phyloP scores from a whole-genome alignment of 805 yeast species.

The Cyberlindnera saturnus region DNA sequence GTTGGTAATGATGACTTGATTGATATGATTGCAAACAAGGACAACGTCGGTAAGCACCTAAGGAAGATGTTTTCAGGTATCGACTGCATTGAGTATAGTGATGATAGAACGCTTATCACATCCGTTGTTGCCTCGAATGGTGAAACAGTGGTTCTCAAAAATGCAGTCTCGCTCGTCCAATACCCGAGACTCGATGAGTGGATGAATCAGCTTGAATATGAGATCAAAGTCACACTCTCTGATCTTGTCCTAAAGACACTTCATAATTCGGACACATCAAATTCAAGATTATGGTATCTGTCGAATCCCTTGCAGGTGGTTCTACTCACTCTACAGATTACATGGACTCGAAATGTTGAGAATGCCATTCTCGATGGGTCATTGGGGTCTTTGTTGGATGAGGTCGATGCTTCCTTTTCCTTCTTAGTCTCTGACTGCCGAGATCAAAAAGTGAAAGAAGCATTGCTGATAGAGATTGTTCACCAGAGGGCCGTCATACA shows the following conservation, averaged over 20 bases:
- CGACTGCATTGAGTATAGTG: slow-evolving; percentile 32
- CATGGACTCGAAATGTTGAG: slow-evolving; percentile 45
- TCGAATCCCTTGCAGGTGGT: slow-evolving; percentile 50
- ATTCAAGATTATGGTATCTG: slow-evolving; percentile 30
- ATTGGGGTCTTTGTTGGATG: neutral
- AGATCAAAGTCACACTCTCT: slow-evolving; percentile 45
- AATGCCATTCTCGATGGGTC: slow-evolving; percentile 11
- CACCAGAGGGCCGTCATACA: slow-evolving; percentile 46
- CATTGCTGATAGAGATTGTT: slow-evolving; percentile 59
- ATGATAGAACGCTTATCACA: slow-evolving; percentile 28
- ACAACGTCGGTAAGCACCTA: slow-evolving; percentile 54
- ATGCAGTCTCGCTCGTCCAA: slow-evolving; percentile 38
- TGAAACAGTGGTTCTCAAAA: slow-evolving; percentile 42
- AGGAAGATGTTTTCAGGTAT: slow-evolving; percentile 71
- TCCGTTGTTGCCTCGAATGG: slow-evolving; percentile 61
- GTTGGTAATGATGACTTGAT: slow-evolving; percentile 86
- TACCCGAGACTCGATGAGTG: slow-evolving; percentile 49
- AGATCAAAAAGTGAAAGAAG: slow-evolving; percentile 49
- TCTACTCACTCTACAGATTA: slow-evolving; percentile 48
- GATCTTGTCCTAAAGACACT: slow-evolving; percentile 27
- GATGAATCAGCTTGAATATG: slow-evolving; percentile 53
- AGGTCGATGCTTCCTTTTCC: slow-evolving; percentile 8
- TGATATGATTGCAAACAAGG: slow-evolving; percentile 69
- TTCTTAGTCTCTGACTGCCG: slow-evolving; percentile 33
- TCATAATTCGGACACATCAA: slow-evolving; percentile 7